phyloP scores from a whole-genome alignment of 306 rosid genomes.

The Lathyrus aphaca region DNA sequence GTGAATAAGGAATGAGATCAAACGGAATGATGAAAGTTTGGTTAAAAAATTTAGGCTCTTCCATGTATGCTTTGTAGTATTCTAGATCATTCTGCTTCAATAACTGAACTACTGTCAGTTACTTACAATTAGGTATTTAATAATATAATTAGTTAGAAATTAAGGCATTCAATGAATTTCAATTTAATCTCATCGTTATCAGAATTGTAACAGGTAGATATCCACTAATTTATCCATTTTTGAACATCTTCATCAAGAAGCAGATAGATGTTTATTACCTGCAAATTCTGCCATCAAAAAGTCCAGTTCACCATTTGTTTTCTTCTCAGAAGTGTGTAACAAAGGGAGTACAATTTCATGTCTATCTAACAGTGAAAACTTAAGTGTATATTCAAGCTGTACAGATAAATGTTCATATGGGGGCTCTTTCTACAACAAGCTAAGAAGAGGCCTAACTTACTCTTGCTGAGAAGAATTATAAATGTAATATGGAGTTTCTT shows the following conservation, averaged over 20 bases:
- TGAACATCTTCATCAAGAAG: constrained; percentile 23
- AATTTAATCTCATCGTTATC: neutral
- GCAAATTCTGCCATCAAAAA: constrained; percentile 97
- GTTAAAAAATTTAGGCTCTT: no score
- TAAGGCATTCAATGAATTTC: neutral
- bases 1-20: neutral
- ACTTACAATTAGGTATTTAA: neutral
- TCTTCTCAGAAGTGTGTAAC: constrained; percentile 88
- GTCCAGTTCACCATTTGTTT: constrained; percentile 88
- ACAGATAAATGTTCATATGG: constrained; percentile 93
- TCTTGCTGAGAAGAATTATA: constrained; percentile 86
- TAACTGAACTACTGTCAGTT: neutral
- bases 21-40: neutral
- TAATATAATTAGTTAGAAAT: constrained; percentile 3
- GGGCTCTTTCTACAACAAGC: constrained; percentile 94
- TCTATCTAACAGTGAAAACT: constrained; percentile 85
- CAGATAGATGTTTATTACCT: constrained; percentile 56
- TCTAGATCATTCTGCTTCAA: no score
- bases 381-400: constrained; percentile 92
- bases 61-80: neutral
- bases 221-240: constrained; percentile 7
- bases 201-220: constrained; percentile 13
- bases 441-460: constrained; percentile 95
- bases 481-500: no score
- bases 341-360: constrained; percentile 97